Percentiles rank a stretch among this genome's conserved stretches.
These are phyloP conservation scores for Odontarrhena argentea DNA, from an alignment of 345 rosid genomes.

Conservation along the genomic window DNA sequence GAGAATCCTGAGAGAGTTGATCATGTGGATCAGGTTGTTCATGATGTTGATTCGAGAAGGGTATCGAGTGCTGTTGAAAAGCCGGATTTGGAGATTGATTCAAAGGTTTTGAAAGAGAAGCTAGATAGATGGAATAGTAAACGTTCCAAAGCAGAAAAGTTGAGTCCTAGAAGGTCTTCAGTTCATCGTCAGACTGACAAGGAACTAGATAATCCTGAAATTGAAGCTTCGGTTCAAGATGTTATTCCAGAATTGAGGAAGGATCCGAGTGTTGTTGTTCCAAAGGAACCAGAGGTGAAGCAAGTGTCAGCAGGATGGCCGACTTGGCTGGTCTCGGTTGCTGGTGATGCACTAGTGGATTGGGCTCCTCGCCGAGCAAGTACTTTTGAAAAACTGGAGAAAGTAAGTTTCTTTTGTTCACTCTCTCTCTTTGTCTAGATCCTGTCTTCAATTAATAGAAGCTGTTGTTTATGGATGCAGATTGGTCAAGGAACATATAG, in stretches of 20 bases:
- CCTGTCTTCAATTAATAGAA: not conserved
- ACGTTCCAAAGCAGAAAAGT: constrained; percentile 52
- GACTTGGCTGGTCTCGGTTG: constrained; percentile 74
- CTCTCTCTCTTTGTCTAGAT: not conserved
- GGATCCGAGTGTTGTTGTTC: constrained; percentile 15
- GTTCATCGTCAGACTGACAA: constrained; percentile 58
- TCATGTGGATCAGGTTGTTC: constrained; percentile 25
- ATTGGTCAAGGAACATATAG: constrained; percentile 99
- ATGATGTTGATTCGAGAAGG: constrained; percentile 14
- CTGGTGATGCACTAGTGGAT: constrained; percentile 81
- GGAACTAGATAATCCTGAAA: constrained; percentile 25
- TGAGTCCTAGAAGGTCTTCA: constrained; percentile 48
- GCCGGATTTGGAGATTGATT: constrained; percentile 40
- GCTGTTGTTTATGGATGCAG: constrained; percentile 47
- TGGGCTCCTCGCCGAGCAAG: constrained; percentile 86
- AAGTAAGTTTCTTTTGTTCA: constrained; percentile 51
- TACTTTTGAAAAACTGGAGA: constrained; percentile 79
- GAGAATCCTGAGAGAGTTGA: constrained; percentile 20
- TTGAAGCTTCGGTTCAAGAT: not conserved
- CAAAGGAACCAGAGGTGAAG: constrained; percentile 53
- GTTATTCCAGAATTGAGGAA: constrained; percentile 28
- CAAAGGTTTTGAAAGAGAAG: constrained; percentile 57
- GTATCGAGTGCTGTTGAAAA: constrained; percentile 1
- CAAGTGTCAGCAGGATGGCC: constrained; percentile 75
- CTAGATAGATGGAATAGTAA: constrained; percentile 45